Conservation (phyloP, 768 basidiomycete species). For the Russula olivacea region DNA sequence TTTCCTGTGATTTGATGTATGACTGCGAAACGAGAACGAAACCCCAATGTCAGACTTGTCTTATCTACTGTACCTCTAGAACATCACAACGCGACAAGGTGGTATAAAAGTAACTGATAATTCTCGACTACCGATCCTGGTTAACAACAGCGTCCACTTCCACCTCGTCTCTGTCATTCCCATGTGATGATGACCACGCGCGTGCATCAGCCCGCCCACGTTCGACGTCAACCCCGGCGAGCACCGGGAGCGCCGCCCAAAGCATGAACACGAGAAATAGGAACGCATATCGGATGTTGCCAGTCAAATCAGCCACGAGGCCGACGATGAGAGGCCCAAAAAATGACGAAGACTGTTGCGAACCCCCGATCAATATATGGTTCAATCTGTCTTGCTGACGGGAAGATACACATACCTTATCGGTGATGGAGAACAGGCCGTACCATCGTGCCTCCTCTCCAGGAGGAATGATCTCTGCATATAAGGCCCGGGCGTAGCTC, state of each 20-base stretch:
- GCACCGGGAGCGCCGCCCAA: slow-evolving; percentile 71
- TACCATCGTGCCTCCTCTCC: slow-evolving; percentile 90
- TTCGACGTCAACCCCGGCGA: slow-evolving; percentile 64
- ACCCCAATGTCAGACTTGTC: no score
- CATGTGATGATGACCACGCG: slow-evolving; percentile 24
- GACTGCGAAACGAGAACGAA: no score
- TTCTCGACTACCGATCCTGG: not conserved
- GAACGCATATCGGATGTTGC: slow-evolving; percentile 88
- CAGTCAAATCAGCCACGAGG: slow-evolving; percentile 79
- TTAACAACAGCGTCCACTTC: not conserved
- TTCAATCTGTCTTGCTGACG: not conserved
- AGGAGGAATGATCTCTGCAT: slow-evolving; percentile 78
- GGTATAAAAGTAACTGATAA: not conserved
- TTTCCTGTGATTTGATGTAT: no score
- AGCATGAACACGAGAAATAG: slow-evolving; percentile 83
- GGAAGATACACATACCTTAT: slow-evolving; percentile 50
- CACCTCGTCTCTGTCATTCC: not conserved
- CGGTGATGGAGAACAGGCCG: slow-evolving; percentile 83
- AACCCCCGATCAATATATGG: slow-evolving; percentile 12
- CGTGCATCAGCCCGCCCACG: slow-evolving; percentile 51
- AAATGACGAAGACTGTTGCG: slow-evolving; percentile 76
- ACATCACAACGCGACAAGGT: not conserved
- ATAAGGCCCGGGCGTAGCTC: slow-evolving; percentile 81
- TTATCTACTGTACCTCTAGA: not conserved
- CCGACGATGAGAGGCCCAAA: slow-evolving; percentile 87